Percentiles rank a stretch among this genome's conserved stretches.
Conservation (phyloP, 148 eudicot genomes). For the Camellia sinensis region DNA sequence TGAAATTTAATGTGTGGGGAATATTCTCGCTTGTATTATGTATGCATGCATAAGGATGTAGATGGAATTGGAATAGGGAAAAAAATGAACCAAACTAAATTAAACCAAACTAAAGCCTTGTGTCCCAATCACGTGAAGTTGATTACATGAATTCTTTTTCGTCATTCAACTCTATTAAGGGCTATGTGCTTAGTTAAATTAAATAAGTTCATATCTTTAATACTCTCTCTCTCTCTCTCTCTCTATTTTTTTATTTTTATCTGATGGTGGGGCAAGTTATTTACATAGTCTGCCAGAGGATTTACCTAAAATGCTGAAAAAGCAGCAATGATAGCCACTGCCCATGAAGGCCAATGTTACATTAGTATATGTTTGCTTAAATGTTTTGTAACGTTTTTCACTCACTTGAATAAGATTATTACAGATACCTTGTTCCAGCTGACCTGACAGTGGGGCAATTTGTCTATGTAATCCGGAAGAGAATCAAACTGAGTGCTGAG, state of each 20-base stretch:
- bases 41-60: not conserved
- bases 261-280: not conserved
- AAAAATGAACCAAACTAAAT: no score
- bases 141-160: no score
- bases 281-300: not conserved
- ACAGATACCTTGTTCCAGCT: conserved; percentile 44
- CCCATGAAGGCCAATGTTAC: not conserved
- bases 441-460: conserved; percentile 45
- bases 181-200: no score
- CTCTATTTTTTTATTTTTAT: not conserved
- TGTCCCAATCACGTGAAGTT: no score
- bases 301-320: not conserved
- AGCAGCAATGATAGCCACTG: not conserved
- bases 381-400: not conserved
- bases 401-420: not conserved
- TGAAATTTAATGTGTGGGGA: not conserved
- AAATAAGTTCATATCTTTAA: no score
- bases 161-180: no score
- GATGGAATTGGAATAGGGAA: not conserved
- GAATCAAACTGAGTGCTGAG: conserved; percentile 42
- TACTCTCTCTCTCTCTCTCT: no score
- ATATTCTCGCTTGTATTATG: not conserved
- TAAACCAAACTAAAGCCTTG: no score
- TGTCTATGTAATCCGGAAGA: conserved; percentile 44
- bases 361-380: not conserved